A percentile compares a stretch with the other conserved stretches of the same genome.
Evolutionary conservation across 2,329 filamentous ascomycete genomes (phyloP).

Genomic region (Bisporella sp.): DNA sequence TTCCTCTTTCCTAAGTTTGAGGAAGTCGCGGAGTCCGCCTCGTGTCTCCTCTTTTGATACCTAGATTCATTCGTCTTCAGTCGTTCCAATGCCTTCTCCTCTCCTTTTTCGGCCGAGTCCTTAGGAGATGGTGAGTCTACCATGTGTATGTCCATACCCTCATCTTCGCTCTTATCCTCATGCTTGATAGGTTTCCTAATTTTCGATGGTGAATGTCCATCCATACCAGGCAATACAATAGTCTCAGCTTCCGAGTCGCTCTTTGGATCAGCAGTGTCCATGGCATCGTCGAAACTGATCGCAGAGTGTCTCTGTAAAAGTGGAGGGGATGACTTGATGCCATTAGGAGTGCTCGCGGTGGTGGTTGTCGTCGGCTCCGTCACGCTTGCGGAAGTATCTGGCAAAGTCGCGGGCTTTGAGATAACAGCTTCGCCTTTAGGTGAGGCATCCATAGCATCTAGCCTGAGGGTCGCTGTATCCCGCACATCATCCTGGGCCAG

Average conservation of each 20-base stretch:
- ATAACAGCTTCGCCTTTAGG: slow-evolving; percentile 17
- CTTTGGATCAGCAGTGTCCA: slow-evolving; percentile 29
- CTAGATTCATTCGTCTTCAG: slow-evolving; percentile 5
- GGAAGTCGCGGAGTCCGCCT: slow-evolving; percentile 23
- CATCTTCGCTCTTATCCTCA: slow-evolving; percentile 54
- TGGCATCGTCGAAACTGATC: slow-evolving; percentile 17
- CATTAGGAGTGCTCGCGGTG: slow-evolving; percentile 17
- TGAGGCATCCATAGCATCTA: slow-evolving; percentile 27
- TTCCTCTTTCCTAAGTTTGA: slow-evolving; percentile 42
- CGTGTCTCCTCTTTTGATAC: slow-evolving; percentile 17
- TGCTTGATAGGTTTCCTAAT: slow-evolving; percentile 54
- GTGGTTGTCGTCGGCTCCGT: slow-evolving; percentile 16
- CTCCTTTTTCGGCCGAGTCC: not conserved
- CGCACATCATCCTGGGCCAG: slow-evolving; percentile 24
- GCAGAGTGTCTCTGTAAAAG: slow-evolving; percentile 11
- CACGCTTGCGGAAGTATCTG: slow-evolving; percentile 11
- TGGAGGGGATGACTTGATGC: slow-evolving; percentile 26
- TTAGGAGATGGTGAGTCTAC: not conserved
- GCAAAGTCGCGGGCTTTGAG: slow-evolving; percentile 15
- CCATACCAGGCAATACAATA: slow-evolving; percentile 59
- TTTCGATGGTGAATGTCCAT: slow-evolving; percentile 58
- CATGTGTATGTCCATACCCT: slow-evolving; percentile 27
- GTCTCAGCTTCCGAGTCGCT: slow-evolving; percentile 67
- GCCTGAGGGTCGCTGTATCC: slow-evolving; percentile 21
- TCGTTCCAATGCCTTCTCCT: slow-evolving; percentile 1